Percentiles rank a stretch among this genome's conserved stretches.
Evolutionary conservation across 179 eudicot genomes (phyloP).

Genomic region (Amaranthus tricolor): DNA sequence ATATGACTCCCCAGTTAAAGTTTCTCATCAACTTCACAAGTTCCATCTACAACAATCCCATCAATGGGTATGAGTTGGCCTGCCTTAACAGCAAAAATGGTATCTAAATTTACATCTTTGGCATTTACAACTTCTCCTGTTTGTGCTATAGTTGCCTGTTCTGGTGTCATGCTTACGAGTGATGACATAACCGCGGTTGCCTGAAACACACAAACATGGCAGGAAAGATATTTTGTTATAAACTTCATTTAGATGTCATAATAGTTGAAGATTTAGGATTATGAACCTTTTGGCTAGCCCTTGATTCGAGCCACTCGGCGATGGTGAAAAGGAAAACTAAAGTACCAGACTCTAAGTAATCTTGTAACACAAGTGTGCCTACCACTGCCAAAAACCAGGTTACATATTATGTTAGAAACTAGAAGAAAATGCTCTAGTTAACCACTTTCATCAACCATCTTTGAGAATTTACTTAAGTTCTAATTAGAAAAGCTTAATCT

Average conservation of each 20-base stretch:
- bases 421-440: neutral
- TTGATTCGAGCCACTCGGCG: slow-evolving; percentile 82
- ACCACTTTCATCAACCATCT: neutral
- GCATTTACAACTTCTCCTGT: slow-evolving; percentile 75
- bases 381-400: slow-evolving; percentile 39
- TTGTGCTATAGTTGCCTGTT: slow-evolving; percentile 69
- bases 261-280: neutral
- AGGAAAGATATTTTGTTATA: too few relatives aligned
- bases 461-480: too few relatives aligned
- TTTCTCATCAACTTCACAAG: slow-evolving; percentile 89
- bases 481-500: too few relatives aligned
- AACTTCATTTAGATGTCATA: neutral
- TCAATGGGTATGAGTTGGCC: slow-evolving; percentile 82
- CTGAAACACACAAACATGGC: slow-evolving; percentile 24
- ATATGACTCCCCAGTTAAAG: slow-evolving; percentile 84
- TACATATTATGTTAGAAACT: neutral
- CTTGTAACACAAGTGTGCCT: slow-evolving; percentile 61
- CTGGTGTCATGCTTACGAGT: slow-evolving; percentile 72
- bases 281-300: slow-evolving; percentile 78
- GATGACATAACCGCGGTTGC: slow-evolving; percentile 88
- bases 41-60: slow-evolving; percentile 76
- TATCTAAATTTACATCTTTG: slow-evolving; percentile 51
- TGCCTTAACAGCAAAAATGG: slow-evolving; percentile 71
- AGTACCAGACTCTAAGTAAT: slow-evolving; percentile 74
- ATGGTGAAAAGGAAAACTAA: slow-evolving; percentile 79